phyloP scores from a whole-genome alignment of 306 rosid genomes.

The Pachyrhizus erosus region DNA sequence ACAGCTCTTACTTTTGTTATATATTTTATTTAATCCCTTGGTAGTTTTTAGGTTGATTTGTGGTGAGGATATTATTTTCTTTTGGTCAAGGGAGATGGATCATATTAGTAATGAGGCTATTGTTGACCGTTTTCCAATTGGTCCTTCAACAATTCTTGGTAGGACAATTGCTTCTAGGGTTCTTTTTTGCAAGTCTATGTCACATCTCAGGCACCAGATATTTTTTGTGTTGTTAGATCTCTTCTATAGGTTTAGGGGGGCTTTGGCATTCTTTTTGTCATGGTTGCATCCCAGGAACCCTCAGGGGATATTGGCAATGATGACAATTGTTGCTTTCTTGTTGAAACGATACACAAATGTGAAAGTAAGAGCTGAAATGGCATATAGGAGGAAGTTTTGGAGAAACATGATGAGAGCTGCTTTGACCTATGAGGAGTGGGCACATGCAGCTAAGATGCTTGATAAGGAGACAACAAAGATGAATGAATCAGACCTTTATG shows the following conservation, averaged over 20 bases:
- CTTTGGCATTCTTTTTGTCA: constrained; percentile 57
- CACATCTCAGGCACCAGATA: constrained; percentile 70
- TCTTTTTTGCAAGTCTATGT: constrained; percentile 81
- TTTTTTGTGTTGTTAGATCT: constrained; percentile 52
- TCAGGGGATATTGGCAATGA: constrained; percentile 89
- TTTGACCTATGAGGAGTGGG: constrained; percentile 96
- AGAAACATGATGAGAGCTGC: constrained; percentile 95
- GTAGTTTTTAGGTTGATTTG: constrained; percentile 21
- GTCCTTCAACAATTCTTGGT: constrained; percentile 85
- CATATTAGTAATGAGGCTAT: constrained; percentile 82
- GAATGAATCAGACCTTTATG: constrained; percentile 88
- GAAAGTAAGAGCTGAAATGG: constrained; percentile 84
- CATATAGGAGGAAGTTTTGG: constrained; percentile 94
- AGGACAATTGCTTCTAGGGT: constrained; percentile 81
- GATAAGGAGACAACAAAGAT: constrained; percentile 84
- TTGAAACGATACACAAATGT: constrained; percentile 87
- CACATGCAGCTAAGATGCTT: constrained; percentile 99
- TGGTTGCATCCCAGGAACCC: constrained; percentile 94
- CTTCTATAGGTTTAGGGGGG: constrained; percentile 58
- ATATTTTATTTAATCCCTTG: constrained; percentile 31
- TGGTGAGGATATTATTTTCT: constrained; percentile 6
- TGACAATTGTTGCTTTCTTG: constrained; percentile 82
- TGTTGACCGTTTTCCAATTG: constrained; percentile 85
- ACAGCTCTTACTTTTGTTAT: constrained; percentile 13
- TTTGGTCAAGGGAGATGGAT: constrained; percentile 63